phyloP scores from a whole-genome alignment of 78 protist genomes.

The Pelomyxa schiedti region DNA sequence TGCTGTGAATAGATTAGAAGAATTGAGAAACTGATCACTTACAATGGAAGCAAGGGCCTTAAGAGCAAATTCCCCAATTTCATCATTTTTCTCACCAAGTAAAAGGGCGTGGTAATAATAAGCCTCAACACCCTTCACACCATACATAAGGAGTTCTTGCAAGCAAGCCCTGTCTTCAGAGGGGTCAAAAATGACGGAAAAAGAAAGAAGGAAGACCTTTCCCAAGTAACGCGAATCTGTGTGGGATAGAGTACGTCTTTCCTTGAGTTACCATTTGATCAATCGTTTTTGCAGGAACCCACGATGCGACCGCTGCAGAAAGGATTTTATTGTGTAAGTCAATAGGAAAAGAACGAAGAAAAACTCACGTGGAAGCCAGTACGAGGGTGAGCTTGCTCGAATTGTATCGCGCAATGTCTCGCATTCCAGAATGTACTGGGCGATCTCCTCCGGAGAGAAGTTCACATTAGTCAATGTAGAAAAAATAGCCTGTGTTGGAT shows the following conservation, averaged over 20 bases:
- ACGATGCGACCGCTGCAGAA: neutral
- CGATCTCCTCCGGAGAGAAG: constrained; percentile 23
- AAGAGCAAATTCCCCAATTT: neutral
- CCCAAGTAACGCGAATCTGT: too few species aligned
- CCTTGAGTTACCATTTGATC: neutral
- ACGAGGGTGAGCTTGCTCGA: too few species aligned
- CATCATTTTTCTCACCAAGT: neutral
- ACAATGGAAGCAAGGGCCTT: constrained; percentile 7
- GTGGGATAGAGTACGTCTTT: too few species aligned
- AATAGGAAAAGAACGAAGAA: too few species aligned
- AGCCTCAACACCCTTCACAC: constrained; percentile 59
- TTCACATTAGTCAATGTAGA: constrained; percentile 71
- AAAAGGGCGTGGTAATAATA: constrained; percentile 34
- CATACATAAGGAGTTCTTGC: constrained; percentile 50
- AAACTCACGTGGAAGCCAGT: too few species aligned
- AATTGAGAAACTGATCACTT: too few species aligned
- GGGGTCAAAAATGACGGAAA: too few species aligned
- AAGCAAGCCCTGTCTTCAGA: neutral
- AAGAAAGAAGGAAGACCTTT: too few species aligned
- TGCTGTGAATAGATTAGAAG: too few species aligned
- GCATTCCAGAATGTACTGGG: neutral
- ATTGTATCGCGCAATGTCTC: too few species aligned
- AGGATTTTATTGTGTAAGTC: too few species aligned
- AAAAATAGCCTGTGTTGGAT: constrained; percentile 15
- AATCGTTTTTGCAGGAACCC: neutral